A percentile compares a stretch with the other conserved stretches of the same genome.
Evolutionary conservation across 441 rosid genomes (phyloP).

Genomic region (Manihot esculenta): DNA sequence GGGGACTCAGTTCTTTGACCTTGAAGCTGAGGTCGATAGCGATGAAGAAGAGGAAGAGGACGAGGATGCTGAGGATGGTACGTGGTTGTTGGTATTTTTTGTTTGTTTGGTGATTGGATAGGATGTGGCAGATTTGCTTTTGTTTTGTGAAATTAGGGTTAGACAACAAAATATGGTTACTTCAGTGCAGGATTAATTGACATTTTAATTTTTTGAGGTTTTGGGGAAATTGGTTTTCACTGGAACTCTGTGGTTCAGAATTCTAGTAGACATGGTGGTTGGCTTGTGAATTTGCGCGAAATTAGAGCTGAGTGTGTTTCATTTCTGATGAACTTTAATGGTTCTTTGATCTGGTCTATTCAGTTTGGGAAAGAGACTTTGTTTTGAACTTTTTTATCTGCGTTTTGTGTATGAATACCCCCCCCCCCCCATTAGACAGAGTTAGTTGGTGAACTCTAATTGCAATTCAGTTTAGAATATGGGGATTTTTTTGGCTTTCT

Average conservation of each 20-base stretch:
- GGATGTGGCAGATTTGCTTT: not conserved
- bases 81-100: not conserved
- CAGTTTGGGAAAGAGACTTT: not conserved
- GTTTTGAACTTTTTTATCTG: not conserved
- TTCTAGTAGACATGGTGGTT: not conserved
- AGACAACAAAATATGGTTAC: not conserved
- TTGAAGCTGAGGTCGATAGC: conserved; percentile 65
- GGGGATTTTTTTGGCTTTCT: not conserved
- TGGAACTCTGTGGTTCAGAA: not conserved
- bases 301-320: not conserved
- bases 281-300: conserved; percentile 9
- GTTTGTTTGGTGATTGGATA: not conserved
- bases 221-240: not conserved
- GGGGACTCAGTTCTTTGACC: conserved; percentile 61
- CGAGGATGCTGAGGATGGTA: conserved; percentile 80
- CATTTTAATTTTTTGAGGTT: not conserved
- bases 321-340: not conserved
- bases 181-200: not conserved
- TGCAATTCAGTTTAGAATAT: not conserved
- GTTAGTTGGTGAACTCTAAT: not conserved
- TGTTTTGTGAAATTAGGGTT: not conserved
- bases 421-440: too few relatives aligned
- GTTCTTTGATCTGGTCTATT: not conserved
- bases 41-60: conserved; percentile 93
- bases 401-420: not conserved